Percentiles rank a stretch among this genome's conserved stretches.
phyloP scores from a whole-genome alignment of 1,284 basidiomycete genomes.

The Tranzscheliella williamsii region DNA sequence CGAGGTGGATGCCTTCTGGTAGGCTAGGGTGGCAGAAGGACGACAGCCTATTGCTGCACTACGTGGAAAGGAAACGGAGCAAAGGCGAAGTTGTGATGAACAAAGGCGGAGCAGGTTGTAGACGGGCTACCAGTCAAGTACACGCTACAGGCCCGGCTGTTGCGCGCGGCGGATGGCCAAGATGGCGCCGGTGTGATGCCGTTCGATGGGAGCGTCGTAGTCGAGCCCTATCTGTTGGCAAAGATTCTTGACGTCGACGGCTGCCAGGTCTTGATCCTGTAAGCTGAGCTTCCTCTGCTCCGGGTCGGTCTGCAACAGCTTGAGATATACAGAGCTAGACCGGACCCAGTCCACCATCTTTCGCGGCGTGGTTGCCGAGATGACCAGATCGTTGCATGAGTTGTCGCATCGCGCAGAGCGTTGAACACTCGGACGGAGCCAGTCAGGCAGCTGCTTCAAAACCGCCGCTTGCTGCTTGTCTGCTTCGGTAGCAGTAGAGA shows the following conservation, averaged over 20 bases:
- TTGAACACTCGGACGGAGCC: slow-evolving; percentile 16
- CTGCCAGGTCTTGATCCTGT: slow-evolving; percentile 24
- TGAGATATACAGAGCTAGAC: slow-evolving; percentile 26
- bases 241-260: slow-evolving; percentile 22
- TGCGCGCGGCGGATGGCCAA: slow-evolving; percentile 18
- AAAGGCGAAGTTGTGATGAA: too few relatives aligned
- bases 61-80: too few relatives aligned
- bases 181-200: slow-evolving; percentile 25
- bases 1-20: too few relatives aligned
- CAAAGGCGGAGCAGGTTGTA: too few relatives aligned
- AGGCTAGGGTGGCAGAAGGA: too few relatives aligned
- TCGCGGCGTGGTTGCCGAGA: slow-evolving; percentile 21
- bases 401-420: slow-evolving; percentile 26
- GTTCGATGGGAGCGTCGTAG: slow-evolving; percentile 28
- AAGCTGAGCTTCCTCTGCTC: slow-evolving; percentile 28
- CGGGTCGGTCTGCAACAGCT: slow-evolving; percentile 14
- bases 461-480: neutral
- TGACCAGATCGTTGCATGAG: slow-evolving; percentile 18
- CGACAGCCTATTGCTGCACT: too few relatives aligned
- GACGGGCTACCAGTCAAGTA: too few relatives aligned
- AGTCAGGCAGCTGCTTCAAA: slow-evolving; percentile 14
- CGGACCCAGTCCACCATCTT: slow-evolving; percentile 35
- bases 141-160: slow-evolving; percentile 1
- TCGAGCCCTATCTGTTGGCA: slow-evolving; percentile 18
- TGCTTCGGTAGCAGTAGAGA: too few relatives aligned